phyloP scores from a whole-genome alignment of 495 filamentous ascomycete genomes.

The Staphylotrichum longicolle region DNA sequence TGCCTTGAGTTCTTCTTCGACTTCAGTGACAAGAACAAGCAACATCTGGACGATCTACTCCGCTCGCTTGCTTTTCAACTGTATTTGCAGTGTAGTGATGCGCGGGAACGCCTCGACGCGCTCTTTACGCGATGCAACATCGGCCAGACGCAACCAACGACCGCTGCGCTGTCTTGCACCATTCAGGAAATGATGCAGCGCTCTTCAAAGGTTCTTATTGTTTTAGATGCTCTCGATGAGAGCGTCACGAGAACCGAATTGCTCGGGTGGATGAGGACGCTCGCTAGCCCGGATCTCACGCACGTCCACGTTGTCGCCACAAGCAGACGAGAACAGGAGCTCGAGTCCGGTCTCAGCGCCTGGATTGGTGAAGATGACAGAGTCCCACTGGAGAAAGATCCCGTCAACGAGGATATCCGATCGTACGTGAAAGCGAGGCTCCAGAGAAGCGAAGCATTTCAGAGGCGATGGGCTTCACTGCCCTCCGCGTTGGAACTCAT shows the following conservation, averaged over 20 bases:
- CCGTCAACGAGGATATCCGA: slow-evolving; percentile 1
- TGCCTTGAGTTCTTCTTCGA: slow-evolving; percentile 4
- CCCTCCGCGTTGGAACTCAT: neutral
- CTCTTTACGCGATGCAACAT: too few species aligned
- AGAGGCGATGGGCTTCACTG: neutral
- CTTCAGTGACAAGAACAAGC: neutral
- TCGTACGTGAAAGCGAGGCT: neutral
- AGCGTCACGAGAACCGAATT: neutral
- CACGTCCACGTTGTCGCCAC: neutral
- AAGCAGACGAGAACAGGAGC: neutral
- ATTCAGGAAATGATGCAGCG: too few species aligned
- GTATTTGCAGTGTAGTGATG: too few species aligned
- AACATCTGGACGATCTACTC: too few species aligned
- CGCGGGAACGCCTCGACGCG: too few species aligned
- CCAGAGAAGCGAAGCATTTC: neutral
- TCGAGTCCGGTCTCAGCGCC: neutral
- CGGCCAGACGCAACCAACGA: too few species aligned
- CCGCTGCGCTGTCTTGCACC: too few species aligned
- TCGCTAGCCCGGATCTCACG: neutral
- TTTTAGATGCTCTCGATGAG: too few species aligned
- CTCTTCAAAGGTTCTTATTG: too few species aligned
- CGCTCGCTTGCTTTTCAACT: too few species aligned
- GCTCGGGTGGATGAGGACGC: neutral
- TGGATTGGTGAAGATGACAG: neutral
- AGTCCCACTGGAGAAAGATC: neutral